Conservation (phyloP, 164 flowering plant genomes). For the Annona cherimola region DNA sequence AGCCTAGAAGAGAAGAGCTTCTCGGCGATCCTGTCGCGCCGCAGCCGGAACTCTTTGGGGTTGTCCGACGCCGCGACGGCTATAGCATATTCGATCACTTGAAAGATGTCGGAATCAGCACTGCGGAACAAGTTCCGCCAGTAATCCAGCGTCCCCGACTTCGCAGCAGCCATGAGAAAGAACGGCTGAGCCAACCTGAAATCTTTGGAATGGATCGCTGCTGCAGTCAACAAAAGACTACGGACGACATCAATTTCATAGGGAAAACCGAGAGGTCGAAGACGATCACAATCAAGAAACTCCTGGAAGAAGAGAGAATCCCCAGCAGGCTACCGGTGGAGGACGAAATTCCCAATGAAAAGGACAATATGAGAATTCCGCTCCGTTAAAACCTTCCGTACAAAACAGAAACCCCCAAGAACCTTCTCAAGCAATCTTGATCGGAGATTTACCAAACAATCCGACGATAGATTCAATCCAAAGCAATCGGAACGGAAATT, state of each 20-base stretch:
- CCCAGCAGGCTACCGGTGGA: too few relatives aligned
- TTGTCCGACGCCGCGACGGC: conserved; percentile 32
- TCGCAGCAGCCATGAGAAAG: conserved; percentile 4
- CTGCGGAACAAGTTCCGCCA: conserved; percentile 34
- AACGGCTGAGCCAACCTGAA: neutral
- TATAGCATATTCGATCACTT: conserved; percentile 32
- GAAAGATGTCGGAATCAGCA: conserved; percentile 26
- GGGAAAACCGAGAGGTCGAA: neutral
- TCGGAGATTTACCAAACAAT: neutral
- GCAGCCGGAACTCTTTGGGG: conserved; percentile 28
- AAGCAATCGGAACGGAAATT: neutral
- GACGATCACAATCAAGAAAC: too few relatives aligned
- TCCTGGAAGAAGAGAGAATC: too few relatives aligned
- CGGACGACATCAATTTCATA: neutral
- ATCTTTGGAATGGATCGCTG: neutral
- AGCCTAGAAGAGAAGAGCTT: conserved; percentile 22
- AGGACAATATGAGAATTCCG: too few relatives aligned
- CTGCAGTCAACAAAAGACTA: neutral
- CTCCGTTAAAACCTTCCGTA: too few relatives aligned
- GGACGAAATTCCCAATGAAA: too few relatives aligned
- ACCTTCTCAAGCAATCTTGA: neutral
- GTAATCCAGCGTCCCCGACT: conserved; percentile 18
- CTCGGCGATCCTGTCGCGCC: conserved; percentile 34
- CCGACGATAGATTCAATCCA: neutral
- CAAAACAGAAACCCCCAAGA: neutral